phyloP scores from a whole-genome alignment of 371 early-diverging fungal species.

The Apophysomyces trapeziformis region DNA sequence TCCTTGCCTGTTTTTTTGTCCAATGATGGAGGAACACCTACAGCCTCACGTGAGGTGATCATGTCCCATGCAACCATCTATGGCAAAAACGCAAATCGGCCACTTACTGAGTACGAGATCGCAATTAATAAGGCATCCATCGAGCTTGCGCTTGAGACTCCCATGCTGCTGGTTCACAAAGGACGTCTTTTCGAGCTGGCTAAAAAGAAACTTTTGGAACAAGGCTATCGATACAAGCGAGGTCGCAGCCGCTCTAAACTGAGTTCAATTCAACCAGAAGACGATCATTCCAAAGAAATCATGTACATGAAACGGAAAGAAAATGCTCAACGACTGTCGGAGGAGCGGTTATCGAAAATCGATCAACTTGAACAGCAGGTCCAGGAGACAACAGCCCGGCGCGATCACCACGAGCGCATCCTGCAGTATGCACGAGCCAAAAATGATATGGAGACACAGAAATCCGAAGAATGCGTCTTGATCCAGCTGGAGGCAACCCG shows the following conservation, averaged over 20 bases:
- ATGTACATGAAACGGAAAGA: slow-evolving; percentile 41
- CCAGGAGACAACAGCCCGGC: slow-evolving; percentile 37
- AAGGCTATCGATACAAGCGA: slow-evolving; percentile 64
- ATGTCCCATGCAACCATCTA: slow-evolving; percentile 60
- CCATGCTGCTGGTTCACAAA: slow-evolving; percentile 52
- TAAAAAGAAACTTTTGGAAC: slow-evolving; percentile 56
- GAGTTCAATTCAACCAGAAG: slow-evolving; percentile 28
- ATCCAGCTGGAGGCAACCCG: slow-evolving; percentile 22
- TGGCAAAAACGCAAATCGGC: slow-evolving; percentile 51
- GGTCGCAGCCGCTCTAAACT: slow-evolving; percentile 65
- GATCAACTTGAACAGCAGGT: slow-evolving; percentile 38
- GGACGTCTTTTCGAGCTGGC: slow-evolving; percentile 56
- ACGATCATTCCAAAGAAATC: slow-evolving; percentile 10
- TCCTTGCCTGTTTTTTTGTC: slow-evolving; percentile 6
- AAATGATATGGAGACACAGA: slow-evolving; percentile 19
- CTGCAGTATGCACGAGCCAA: slow-evolving; percentile 13
- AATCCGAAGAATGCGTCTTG: slow-evolving; percentile 28
- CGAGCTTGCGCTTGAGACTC: slow-evolving; percentile 54
- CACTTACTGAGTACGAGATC: slow-evolving; percentile 58
- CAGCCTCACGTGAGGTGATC: slow-evolving; percentile 40
- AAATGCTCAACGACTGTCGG: slow-evolving; percentile 52
- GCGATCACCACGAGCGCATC: slow-evolving; percentile 35
- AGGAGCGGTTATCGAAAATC: slow-evolving; percentile 43
- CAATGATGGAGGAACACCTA: slow-evolving; percentile 5
- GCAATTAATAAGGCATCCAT: slow-evolving; percentile 62